Base-by-base conservation (phyloP, 768 basidiomycete species). In the Russula ochroleuca region DNA sequence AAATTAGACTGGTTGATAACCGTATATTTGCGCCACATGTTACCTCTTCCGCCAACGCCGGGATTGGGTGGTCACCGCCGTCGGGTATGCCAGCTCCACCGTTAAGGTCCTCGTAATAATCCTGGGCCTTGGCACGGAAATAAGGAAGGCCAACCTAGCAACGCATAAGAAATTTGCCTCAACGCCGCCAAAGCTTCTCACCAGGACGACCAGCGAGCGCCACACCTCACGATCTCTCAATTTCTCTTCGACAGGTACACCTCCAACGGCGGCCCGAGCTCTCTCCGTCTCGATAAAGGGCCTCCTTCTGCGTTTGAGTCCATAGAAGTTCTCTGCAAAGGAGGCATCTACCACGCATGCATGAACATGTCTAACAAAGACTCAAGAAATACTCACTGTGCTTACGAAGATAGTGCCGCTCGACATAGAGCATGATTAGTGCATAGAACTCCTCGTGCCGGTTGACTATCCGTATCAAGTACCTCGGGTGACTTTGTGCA, bases 391-490 rank as follows among this genome's bases (percentile, higher is more conserved):
- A 73, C 87, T 63, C 66, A 94, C 95, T 85, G 70, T 95, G 85
- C 72, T 86, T 89, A 65, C 83, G 83, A 61, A 99, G 85, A 75
- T 97, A 95, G 76, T 96, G 86, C 17, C 86, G 80, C 76, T 99
- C 97, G 19, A 98, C 87, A 61, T 94, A 80, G 59, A 95, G 76
- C 87, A 98, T 92, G 66, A 96, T 79, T 15, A 82, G 68, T 1
- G 94, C 91, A 70, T 97, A 98, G 74, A 97, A 92, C 73, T 98
- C 95, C 73, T 99, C 97, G 78, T 99, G 97, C 37, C 85, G 79
- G 74, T 98, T 98, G 17, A 97, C 92, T 58, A 98, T 80, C 19
- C 87, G 86, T 48, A 99, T 76, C 35, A 98, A 82, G 74, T 98
- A 95, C 59, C 97, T 84, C 7, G 97, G 97, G 73, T 98, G 90